Percentiles rank a stretch among this genome's conserved stretches.
These are phyloP conservation scores for Fusarium protoensiforme DNA, from an alignment of 2,329 filamentous ascomycete species.

Conservation along the genomic window DNA sequence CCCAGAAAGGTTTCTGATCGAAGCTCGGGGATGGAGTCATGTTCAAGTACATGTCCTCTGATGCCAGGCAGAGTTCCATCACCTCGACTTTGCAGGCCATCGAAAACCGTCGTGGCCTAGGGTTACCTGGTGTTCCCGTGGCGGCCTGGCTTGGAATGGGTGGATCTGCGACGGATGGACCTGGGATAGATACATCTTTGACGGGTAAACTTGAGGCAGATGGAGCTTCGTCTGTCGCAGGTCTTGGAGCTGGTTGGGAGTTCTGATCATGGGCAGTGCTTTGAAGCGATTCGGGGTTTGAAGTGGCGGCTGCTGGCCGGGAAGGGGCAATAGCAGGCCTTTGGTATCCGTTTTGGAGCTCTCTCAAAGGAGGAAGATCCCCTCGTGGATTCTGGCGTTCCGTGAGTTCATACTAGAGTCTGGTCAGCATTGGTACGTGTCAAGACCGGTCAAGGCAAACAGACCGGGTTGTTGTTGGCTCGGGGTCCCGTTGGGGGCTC, in stretches of 20 bases:
- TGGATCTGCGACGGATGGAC: not conserved
- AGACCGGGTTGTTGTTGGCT: not conserved
- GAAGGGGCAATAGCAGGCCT: not conserved
- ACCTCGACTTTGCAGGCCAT: not conserved
- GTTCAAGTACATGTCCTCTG: not conserved
- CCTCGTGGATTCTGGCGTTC: constrained; percentile 8
- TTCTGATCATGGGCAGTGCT: not conserved
- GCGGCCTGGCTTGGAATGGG: not conserved
- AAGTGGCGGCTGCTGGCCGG: not conserved
- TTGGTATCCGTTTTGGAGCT: not conserved
- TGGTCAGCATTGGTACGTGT: not conserved
- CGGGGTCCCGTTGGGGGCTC: not conserved
- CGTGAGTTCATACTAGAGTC: constrained; percentile 1
- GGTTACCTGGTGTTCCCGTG: not conserved
- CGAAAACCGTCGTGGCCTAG: accelerated
- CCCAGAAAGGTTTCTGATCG: constrained; percentile 19
- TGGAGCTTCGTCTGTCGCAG: not conserved
- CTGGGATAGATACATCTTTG: no score
- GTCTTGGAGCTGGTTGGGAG: not conserved
- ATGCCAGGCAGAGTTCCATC: not conserved
- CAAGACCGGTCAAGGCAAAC: not conserved
- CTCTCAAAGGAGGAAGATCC: constrained; percentile 18
- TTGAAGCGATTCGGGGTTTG: not conserved
- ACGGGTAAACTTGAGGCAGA: no score
- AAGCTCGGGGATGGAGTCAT: accelerated